These are phyloP conservation scores for Tilletia caries DNA, from an alignment of 1,284 basidiomycete species.

Conservation along the genomic window DNA sequence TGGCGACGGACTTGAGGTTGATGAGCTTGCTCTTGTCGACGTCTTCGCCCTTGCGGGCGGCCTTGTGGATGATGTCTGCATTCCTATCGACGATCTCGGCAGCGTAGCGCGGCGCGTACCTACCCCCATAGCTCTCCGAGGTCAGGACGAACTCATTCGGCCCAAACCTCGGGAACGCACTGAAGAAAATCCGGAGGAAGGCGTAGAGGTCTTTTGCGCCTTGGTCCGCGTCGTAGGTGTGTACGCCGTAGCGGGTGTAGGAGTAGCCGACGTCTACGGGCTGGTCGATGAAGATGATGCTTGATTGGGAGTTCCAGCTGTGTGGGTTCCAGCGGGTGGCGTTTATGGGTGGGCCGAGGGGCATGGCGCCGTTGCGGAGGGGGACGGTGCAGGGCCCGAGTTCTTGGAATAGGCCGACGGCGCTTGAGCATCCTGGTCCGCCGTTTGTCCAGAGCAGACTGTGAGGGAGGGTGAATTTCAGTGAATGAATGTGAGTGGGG, in stretches of 20 bases:
- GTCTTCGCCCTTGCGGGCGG: conserved; percentile 60
- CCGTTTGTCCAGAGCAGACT: conserved; percentile 45
- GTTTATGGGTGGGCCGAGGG: conserved; percentile 54
- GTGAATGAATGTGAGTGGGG: background rate
- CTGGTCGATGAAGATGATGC: conserved; percentile 71
- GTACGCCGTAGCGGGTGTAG: conserved; percentile 66
- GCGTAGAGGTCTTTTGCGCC: conserved; percentile 53
- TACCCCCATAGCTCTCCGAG: conserved; percentile 59
- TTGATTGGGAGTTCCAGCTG: conserved; percentile 66
- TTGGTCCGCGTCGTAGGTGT: conserved; percentile 48
- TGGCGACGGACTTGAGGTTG: conserved; percentile 74
- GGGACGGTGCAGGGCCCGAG: conserved; percentile 59
- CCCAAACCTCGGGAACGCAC: conserved; percentile 47
- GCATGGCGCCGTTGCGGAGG: conserved; percentile 22
- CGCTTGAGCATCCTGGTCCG: conserved; percentile 54
- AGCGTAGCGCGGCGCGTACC: conserved; percentile 79
- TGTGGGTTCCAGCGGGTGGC: conserved; percentile 65
- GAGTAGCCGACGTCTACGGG: conserved; percentile 70
- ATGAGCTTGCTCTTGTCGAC: conserved; percentile 58
- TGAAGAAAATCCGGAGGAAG: conserved; percentile 55
- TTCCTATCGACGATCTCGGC: conserved; percentile 77
- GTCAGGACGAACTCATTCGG: conserved; percentile 44
- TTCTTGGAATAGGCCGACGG: conserved; percentile 65
- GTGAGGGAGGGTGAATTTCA: too few relatives aligned
- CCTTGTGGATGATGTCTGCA: conserved; percentile 55